Evolutionary conservation across 2,329 filamentous ascomycete species (phyloP).

Genomic region (Onygenales sp.): DNA sequence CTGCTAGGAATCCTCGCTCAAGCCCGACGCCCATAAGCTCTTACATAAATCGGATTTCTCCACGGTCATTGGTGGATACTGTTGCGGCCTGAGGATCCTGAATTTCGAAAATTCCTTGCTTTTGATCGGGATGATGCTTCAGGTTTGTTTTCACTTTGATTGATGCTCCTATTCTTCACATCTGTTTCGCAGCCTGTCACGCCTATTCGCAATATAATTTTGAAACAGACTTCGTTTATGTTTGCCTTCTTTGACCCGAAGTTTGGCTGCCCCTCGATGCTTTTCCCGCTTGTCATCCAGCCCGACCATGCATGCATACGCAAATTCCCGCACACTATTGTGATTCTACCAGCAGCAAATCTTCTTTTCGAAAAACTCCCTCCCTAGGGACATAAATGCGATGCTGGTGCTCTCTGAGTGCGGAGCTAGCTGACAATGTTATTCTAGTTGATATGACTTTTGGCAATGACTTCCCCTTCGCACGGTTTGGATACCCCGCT

Average conservation of each 20-base stretch:
- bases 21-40: neutral
- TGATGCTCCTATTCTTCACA: neutral
- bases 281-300: no score
- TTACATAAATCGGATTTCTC: neutral
- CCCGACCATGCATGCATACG: no score
- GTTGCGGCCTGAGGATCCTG: neutral
- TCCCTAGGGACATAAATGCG: no score
- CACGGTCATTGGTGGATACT: neutral
- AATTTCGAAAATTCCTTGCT: neutral
- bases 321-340: no score
- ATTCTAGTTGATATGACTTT: neutral
- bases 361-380: no score
- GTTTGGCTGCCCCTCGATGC: no score
- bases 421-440: neutral
- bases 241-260: neutral
- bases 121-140: neutral
- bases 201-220: neutral
- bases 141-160: neutral
- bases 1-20: neutral
- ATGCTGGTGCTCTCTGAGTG: neutral
- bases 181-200: neutral
- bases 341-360: no score
- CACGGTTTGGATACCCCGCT: slow-evolving; percentile 31
- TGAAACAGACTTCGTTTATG: neutral
- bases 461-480: slow-evolving; percentile 14